phyloP scores from a whole-genome alignment of 345 rosid species.

The Hibiscus tridactylites region DNA sequence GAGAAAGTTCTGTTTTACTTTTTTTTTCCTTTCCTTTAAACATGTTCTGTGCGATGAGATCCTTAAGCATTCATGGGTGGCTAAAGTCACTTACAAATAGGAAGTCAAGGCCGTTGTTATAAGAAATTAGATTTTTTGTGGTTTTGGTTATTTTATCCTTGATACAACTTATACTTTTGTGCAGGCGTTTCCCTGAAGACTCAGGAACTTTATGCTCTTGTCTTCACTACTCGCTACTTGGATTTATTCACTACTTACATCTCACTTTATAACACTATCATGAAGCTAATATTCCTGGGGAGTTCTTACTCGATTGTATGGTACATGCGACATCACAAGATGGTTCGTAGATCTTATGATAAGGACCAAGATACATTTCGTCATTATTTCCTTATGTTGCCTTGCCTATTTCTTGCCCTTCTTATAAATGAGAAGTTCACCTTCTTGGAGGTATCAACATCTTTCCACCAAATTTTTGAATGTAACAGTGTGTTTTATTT shows the following conservation, averaged over 20 bases:
- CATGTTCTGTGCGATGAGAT: background rate
- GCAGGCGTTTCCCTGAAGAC: conserved; percentile 82
- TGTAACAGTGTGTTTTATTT: background rate
- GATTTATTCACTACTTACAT: conserved; percentile 44
- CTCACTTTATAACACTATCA: conserved; percentile 50
- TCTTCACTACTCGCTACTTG: conserved; percentile 65
- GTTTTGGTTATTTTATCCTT: background rate
- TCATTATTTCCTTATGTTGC: conserved; percentile 53
- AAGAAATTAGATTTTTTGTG: background rate
- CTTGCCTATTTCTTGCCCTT: conserved; percentile 70
- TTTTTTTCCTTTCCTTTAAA: background rate
- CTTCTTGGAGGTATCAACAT: conserved; percentile 48
- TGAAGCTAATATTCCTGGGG: conserved; percentile 78
- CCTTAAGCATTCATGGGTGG: too few relatives aligned
- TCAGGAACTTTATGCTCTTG: conserved; percentile 75
- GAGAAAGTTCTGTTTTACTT: background rate
- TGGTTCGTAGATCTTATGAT: conserved; percentile 68
- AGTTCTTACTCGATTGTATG: conserved; percentile 82
- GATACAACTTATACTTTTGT: background rate
- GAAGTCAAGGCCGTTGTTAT: background rate
- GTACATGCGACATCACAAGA: conserved; percentile 75
- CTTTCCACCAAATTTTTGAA: background rate
- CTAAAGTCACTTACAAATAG: background rate
- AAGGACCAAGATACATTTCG: conserved; percentile 74
- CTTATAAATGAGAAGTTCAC: conserved; percentile 63